Percentiles rank a stretch among this genome's conserved stretches.
Conservation (phyloP, 2,329 filamentous ascomycete species). For the Talaromyces sp. region DNA sequence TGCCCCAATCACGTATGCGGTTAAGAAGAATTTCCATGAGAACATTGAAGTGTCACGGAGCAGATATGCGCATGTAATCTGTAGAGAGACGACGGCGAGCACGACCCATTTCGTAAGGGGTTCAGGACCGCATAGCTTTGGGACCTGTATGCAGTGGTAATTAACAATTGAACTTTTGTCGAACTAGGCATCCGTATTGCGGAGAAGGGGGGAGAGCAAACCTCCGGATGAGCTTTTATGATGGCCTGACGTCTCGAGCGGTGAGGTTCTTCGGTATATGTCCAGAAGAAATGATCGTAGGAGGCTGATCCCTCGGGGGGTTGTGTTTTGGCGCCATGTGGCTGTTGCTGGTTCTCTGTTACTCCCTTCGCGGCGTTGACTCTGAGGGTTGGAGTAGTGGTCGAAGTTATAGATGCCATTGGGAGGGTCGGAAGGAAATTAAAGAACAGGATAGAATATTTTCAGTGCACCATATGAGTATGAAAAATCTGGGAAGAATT, state of each 20-base stretch:
- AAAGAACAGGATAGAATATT: background rate
- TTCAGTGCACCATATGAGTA: background rate
- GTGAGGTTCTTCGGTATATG: constrained; percentile 97
- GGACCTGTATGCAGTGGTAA: constrained; percentile 60
- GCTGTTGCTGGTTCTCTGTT: constrained; percentile 18
- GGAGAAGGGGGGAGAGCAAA: constrained; percentile 39
- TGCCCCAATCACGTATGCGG: constrained; percentile 86
- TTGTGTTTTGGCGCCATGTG: constrained; percentile 26
- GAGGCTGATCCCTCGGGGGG: constrained; percentile 33
- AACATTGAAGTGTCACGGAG: constrained; percentile 75
- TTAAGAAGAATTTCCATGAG: constrained; percentile 78
- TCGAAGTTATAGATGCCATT: constrained; percentile 33
- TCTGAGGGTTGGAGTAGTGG: constrained; percentile 31
- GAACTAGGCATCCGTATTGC: background rate
- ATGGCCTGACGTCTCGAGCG: constrained; percentile 85
- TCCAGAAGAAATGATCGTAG: constrained; percentile 83
- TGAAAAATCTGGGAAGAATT: background rate
- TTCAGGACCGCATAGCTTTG: constrained; percentile 94
- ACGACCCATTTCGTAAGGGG: constrained; percentile 95
- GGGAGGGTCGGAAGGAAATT: constrained; percentile 10
- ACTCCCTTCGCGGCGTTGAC: constrained; percentile 22
- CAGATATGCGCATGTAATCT: constrained; percentile 72
- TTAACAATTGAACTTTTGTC: background rate
- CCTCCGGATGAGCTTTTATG: constrained; percentile 97
- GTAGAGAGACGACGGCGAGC: constrained; percentile 74